Base-by-base conservation (phyloP, 192 early-diverging fungal genomes). In the Funneliformis mosseae region DNA sequence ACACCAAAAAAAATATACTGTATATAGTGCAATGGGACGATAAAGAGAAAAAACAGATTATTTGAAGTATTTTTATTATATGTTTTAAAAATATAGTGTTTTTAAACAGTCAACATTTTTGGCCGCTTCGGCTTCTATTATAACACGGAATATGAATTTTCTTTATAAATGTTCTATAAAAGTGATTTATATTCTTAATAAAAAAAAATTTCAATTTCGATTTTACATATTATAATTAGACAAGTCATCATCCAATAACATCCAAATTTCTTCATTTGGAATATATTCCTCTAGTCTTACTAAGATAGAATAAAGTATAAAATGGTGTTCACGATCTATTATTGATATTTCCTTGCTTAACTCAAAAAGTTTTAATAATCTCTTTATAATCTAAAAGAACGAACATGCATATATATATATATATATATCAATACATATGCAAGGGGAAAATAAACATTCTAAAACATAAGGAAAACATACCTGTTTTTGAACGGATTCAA, bases 321-420 rank as follows among this genome's bases (percentile, higher is more conserved):
- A 74, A 46, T 74, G 46, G 16, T 21, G n/a, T 55, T 74, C 45
- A 50, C 10, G 5, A 60, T 74, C 64, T 16, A 11, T 27, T 55
- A 25, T 25, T n/a, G 39, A 50, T 9, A 55, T 14, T 33, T 74
- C 62, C 39, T 25, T 42, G 27, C 61, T 66, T 25, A 77, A 4
- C 1, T 77, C 76, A 42, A 77, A 10, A 23, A 77, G 43, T 14
- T 41, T 62, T 43, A 67, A 27, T 25, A 77, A 25, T 10, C 63
- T 46, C 12, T 77, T 62, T 11, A 77, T 18, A 21, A 64, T 66
- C 76, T 77, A 64, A 11, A 25, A 77, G 43, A 77, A 66, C 16
- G 23, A 33, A 33, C 33, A 33, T 33, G 33, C 33, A 33, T 33
- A 33, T 33, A 33, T 25, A 16, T 3, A 64, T 25, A 33, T 33